phyloP scores from a whole-genome alignment of 1,284 basidiomycete genomes.

The Cutaneotrichosporon sp. region DNA sequence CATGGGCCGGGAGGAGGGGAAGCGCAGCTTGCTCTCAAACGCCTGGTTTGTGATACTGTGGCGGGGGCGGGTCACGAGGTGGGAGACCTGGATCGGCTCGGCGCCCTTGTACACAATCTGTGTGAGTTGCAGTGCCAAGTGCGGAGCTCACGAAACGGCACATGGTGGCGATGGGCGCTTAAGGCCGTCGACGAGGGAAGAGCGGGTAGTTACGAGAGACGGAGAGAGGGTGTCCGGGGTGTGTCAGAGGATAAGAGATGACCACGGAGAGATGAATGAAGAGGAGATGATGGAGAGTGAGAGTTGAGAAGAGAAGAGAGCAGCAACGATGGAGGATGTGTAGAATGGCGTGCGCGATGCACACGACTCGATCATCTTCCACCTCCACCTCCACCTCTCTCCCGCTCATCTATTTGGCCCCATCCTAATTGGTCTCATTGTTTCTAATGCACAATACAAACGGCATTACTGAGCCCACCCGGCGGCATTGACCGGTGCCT shows the following conservation, averaged over 20 bases:
- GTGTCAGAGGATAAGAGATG: too few species aligned
- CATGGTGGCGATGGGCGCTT: conserved; percentile 58
- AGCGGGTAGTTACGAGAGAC: too few species aligned
- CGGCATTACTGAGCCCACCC: not conserved
- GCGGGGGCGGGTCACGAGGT: conserved; percentile 85
- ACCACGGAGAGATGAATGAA: too few species aligned
- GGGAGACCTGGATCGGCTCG: conserved; percentile 80
- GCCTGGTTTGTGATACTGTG: conserved; percentile 97
- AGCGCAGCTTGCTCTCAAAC: conserved; percentile 81
- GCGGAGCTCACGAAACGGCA: conserved; percentile 68
- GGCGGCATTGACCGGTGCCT: not conserved
- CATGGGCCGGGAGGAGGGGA: conserved; percentile 78
- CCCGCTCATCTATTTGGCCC: not conserved
- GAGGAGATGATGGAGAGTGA: too few species aligned
- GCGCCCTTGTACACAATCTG: conserved; percentile 77
- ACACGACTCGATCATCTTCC: not conserved
- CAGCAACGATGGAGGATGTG: not conserved
- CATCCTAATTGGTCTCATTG: not conserved
- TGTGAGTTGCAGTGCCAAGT: not conserved
- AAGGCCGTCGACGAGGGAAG: too few species aligned
- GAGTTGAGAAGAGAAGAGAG: too few species aligned
- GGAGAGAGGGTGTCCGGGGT: too few species aligned
- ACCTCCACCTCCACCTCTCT: not conserved
- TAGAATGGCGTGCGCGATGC: not conserved
- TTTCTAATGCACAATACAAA: not conserved